Evolutionary conservation across 1,284 basidiomycete species (phyloP).

Genomic region (Xanthoconium separans): DNA sequence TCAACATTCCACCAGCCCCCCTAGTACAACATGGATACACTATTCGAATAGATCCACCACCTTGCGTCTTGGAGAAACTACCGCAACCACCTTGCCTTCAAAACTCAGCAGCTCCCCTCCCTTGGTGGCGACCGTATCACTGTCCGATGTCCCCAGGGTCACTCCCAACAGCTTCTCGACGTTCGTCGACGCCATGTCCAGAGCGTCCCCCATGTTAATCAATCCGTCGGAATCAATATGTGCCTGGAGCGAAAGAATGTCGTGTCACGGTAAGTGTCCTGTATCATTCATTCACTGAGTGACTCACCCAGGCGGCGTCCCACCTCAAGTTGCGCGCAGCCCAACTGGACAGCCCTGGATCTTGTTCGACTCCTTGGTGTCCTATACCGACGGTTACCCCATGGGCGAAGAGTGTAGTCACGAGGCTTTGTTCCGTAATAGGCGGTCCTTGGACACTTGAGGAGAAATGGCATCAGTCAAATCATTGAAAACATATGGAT

Average conservation of each 20-base stretch:
- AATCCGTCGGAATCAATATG: constrained; percentile 19
- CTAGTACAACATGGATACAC: not conserved
- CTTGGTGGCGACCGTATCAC: constrained; percentile 54
- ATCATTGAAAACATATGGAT: not conserved
- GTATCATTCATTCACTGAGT: not conserved
- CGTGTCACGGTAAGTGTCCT: not conserved
- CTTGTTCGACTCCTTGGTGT: constrained; percentile 33
- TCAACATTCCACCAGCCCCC: not conserved
- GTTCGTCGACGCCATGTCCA: constrained; percentile 27
- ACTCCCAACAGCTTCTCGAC: constrained; percentile 58
- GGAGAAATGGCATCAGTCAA: constrained; percentile 13
- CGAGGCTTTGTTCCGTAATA: constrained; percentile 61
- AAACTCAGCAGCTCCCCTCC: constrained; percentile 41
- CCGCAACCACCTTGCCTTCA: constrained; percentile 48
- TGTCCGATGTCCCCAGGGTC: constrained; percentile 22
- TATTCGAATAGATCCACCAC: constrained; percentile 31
- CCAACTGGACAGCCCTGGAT: constrained; percentile 38
- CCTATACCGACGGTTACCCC: constrained; percentile 78
- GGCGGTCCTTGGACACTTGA: constrained; percentile 69
- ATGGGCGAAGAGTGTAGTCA: constrained; percentile 60
- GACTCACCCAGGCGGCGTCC: constrained; percentile 38
- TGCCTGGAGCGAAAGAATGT: constrained; percentile 13
- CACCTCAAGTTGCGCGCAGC: constrained; percentile 60
- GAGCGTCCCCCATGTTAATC: constrained; percentile 25
- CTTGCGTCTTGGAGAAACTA: constrained; percentile 37